Conservation (phyloP, 768 basidiomycete genomes). For the Sutorius australiensis region DNA sequence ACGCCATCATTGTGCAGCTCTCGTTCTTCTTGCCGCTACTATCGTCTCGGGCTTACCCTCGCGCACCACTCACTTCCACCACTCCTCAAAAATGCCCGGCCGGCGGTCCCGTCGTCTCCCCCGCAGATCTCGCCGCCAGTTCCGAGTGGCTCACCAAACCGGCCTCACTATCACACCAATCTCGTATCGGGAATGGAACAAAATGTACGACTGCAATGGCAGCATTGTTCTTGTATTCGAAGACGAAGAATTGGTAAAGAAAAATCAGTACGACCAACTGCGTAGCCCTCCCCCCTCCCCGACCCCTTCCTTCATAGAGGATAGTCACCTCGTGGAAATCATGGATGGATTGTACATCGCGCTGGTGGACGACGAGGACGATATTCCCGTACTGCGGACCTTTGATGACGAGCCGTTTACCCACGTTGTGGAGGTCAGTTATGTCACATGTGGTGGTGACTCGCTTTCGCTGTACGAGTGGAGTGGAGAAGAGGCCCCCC, state of each 20-base stretch:
- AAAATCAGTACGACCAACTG: background rate
- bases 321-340: conserved; percentile 12
- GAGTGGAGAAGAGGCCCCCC: background rate
- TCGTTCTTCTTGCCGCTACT: background rate
- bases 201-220: background rate
- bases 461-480: background rate
- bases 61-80: too few relatives aligned
- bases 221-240: conserved; percentile 4
- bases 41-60: background rate
- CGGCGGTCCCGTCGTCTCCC: background rate
- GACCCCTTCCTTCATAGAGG: background rate
- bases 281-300: background rate
- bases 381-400: conserved; percentile 9
- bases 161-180: conserved; percentile 7
- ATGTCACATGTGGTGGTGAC: background rate
- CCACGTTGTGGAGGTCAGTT: conserved; percentile 19
- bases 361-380: conserved; percentile 9
- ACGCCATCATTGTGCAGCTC: background rate
- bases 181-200: conserved; percentile 6
- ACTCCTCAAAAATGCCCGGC: background rate
- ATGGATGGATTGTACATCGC: conserved; percentile 17
- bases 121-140: background rate
- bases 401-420: conserved; percentile 12
- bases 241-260: background rate
- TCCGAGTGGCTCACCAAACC: conserved; percentile 10